Base-by-base conservation (phyloP, 2,329 filamentous ascomycete genomes). In the Ceratocystis huliohia region DNA sequence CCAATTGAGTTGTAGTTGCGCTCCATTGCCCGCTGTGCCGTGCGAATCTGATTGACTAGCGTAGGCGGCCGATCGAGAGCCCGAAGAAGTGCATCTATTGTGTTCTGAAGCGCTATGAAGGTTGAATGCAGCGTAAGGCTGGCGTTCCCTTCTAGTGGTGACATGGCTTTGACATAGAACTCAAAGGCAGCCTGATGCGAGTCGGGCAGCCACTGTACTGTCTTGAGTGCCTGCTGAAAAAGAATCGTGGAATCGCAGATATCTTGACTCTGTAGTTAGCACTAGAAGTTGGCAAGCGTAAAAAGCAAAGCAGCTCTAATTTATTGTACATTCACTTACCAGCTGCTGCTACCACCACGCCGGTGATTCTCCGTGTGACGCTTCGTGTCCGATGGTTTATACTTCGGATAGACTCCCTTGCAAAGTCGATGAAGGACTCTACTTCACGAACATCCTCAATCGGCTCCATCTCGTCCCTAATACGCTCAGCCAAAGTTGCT, bases 401-500 rank as follows among this genome's bases (percentile, higher is more conserved):
- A 69, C 87, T 85, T 63, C 91, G 86, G 48, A 99, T 87, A 75
- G 91, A 92, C 66, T 97, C 93, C 71, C 91, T 85, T 22, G 93
- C 93, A 73, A 96, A 89, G 64, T 91, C 87, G 65, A 96, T 87
- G 75, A 99, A 96, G 71, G 94, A 87, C 73, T 97, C 93, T 2
- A 96, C 91, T 75, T 96, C 93, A 33, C 86, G 84, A 61, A 93
- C 84, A 69, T 94, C 89, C 69, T 88, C 84, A 20, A 96, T 81
- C 0, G 94, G 92, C 69, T 90, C 86, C 71, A 89, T 90, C 73
- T 99, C 94, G 68, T 99, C 94, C 65, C 85, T 84, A 44, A 99
- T 87, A 66, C 87, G 92, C 73, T 99, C 94, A 2, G 84, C 80
- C 33, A 93, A 83, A 0, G 88, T 85, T 74, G 92, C 88, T 3